These are phyloP conservation scores for Persicaria maculosa DNA, from an alignment of 148 eudicot species.

Conservation along the genomic window DNA sequence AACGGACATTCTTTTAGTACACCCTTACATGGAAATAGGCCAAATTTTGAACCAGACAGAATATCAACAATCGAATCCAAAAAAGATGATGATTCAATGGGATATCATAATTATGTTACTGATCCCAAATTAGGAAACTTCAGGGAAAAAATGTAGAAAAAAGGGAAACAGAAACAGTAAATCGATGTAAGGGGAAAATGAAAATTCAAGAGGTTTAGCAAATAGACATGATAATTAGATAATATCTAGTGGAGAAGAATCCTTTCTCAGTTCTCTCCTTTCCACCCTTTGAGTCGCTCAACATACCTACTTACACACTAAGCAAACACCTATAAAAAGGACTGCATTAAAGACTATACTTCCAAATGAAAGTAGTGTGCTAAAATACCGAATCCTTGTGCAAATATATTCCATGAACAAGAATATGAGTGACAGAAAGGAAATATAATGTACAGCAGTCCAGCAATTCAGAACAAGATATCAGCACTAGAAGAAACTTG, in stretches of 20 bases:
- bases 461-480: not conserved
- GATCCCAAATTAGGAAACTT: no score
- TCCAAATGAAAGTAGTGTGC: no score
- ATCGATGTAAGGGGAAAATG: not conserved
- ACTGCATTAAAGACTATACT: no score
- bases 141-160: no score
- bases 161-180: not conserved
- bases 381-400: not conserved
- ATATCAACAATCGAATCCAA: not conserved
- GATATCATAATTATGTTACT: no score
- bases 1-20: no score
- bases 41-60: no score
- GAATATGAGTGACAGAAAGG: not conserved
- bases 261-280: not conserved
- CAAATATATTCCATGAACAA: not conserved
- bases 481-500: not conserved
- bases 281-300: not conserved
- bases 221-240: no score
- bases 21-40: no score
- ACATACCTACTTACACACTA: not conserved
- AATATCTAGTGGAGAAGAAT: not conserved
- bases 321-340: not conserved
- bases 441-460: not conserved
- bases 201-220: not conserved
- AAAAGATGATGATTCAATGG: no score